phyloP scores from a whole-genome alignment of 1,284 basidiomycete species.

The Thecaphora thlaspeos region DNA sequence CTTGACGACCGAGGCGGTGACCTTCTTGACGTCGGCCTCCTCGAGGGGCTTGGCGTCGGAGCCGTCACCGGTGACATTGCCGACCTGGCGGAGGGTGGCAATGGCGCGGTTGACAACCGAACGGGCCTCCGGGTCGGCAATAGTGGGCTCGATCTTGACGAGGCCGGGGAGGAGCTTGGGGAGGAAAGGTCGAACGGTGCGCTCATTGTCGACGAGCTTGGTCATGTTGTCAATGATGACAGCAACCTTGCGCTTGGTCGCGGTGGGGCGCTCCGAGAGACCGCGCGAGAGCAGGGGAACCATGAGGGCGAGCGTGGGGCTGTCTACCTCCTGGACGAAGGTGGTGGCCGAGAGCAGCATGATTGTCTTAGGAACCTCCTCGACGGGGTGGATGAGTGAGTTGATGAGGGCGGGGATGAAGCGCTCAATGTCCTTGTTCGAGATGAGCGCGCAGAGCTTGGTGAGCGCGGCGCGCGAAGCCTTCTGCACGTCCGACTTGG shows the following conservation, averaged over 20 bases:
- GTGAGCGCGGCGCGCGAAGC: slow-evolving; percentile 91
- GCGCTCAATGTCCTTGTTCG: slow-evolving; percentile 97
- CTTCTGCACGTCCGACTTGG: slow-evolving; percentile 99
- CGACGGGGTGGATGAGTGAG: slow-evolving; percentile 96
- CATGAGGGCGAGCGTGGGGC: slow-evolving; percentile 97
- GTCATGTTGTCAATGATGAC: slow-evolving; percentile 59
- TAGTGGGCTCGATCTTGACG: slow-evolving; percentile 57
- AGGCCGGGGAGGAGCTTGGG: slow-evolving; percentile 57
- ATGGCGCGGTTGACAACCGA: slow-evolving; percentile 56
- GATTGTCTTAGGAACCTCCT: slow-evolving; percentile 97
- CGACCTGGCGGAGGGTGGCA: slow-evolving; percentile 54
- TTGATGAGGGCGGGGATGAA: slow-evolving; percentile 84
- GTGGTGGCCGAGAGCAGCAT: slow-evolving; percentile 96
- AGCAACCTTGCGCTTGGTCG: slow-evolving; percentile 58
- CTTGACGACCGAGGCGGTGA: slow-evolving; percentile 46
- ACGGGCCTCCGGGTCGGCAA: slow-evolving; percentile 57
- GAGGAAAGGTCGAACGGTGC: slow-evolving; percentile 57
- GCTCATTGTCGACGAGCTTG: slow-evolving; percentile 59
- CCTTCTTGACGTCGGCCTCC: slow-evolving; percentile 46
- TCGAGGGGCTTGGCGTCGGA: slow-evolving; percentile 56
- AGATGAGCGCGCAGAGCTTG: slow-evolving; percentile 68
- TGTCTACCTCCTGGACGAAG: slow-evolving; percentile 99
- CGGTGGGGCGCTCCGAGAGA: slow-evolving; percentile 63
- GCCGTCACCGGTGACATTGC: slow-evolving; percentile 55
- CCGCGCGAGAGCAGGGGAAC: slow-evolving; percentile 95